phyloP scores from a whole-genome alignment of 192 early-diverging fungal species.

The Radiomyces spectabilis region DNA sequence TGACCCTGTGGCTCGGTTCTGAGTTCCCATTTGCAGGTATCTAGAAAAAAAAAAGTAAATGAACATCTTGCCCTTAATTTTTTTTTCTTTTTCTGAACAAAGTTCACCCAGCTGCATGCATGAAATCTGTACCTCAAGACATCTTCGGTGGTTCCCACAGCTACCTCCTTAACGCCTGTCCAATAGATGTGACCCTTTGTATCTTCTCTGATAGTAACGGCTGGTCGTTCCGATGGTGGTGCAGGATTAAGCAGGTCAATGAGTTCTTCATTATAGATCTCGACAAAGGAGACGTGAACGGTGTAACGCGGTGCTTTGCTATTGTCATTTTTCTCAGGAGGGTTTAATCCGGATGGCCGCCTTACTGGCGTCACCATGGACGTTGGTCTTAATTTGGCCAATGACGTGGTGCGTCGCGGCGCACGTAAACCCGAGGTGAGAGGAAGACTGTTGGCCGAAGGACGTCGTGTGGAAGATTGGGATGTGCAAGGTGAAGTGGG shows the following conservation, averaged over 20 bases:
- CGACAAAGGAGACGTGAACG: constrained; percentile 82
- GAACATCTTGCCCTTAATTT: not conserved
- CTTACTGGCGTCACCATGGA: not conserved
- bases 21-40: constrained; percentile 60
- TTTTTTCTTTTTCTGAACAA: not conserved
- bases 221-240: constrained; percentile 44
- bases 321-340: not conserved
- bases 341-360: not conserved
- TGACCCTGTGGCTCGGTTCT: constrained; percentile 78
- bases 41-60: constrained; percentile 8
- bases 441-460: not conserved
- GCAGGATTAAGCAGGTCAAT: constrained; percentile 81
- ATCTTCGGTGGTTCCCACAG: constrained; percentile 58
- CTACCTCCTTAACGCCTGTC: constrained; percentile 73
- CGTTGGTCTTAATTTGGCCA: constrained; percentile 1
- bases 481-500: not conserved
- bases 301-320: constrained; percentile 18
- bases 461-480: not conserved
- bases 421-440: not conserved
- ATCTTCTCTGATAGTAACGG: constrained; percentile 77
- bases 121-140: constrained; percentile 58
- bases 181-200: constrained; percentile 77
- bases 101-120: too few relatives aligned
- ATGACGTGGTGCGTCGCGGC: constrained; percentile 1
- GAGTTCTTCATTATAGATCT: constrained; percentile 96